Percentiles rank a stretch among this genome's conserved stretches.
phyloP scores from a whole-genome alignment of 495 filamentous ascomycete genomes.

The Aspergillus carlsbadensis region DNA sequence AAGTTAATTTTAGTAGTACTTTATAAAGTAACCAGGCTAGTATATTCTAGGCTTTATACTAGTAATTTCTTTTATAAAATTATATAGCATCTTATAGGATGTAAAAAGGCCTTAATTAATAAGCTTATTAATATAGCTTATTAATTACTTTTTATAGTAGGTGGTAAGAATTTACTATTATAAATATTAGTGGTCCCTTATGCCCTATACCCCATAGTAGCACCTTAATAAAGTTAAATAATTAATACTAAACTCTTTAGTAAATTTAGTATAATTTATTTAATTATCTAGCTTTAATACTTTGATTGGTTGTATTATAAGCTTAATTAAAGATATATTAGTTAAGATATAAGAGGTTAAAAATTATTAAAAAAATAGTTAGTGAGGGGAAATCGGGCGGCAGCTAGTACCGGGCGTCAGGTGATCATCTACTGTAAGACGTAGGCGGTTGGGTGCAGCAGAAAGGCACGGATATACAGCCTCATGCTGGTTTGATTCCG shows the following conservation, averaged over 20 bases:
- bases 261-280: background rate
- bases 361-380: background rate
- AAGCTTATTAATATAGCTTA: constrained; percentile 1
- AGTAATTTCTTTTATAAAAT: constrained; percentile 2
- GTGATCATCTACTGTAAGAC: no score
- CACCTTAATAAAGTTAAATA: background rate
- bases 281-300: background rate
- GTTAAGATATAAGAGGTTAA: background rate
- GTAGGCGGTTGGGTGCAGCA: no score
- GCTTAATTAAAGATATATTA: background rate
- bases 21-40: background rate
- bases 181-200: background rate
- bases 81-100: no score
- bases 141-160: background rate
- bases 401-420: no score
- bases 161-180: background rate
- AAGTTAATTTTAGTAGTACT: no score
- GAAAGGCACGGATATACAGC: no score
- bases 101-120: background rate
- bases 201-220: background rate
- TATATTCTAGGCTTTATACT: background rate
- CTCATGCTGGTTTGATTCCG: no score
- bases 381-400: no score
- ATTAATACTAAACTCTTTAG: background rate
- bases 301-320: background rate